Evolutionary conservation across 2,329 filamentous ascomycete species (phyloP), one percentile per base, ranked within the genome.

Genomic region (Microdochium bolleyi): DNA sequence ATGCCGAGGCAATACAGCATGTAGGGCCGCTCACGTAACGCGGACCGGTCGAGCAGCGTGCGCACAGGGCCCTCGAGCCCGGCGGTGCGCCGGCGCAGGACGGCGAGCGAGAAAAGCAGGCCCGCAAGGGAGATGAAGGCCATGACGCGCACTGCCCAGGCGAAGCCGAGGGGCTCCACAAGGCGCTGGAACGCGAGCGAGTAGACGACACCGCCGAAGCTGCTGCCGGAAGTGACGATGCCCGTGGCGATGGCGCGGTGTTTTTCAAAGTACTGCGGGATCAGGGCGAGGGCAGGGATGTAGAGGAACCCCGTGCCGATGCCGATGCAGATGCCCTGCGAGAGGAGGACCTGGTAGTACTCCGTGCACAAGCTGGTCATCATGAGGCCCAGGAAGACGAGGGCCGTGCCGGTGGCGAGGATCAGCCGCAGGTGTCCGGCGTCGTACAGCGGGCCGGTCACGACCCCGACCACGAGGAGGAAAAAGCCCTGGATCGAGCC

Each of bases 161-260:
- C 61, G 55, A 68, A 73, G 5, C 65, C 67, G 11, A 68, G 50
- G 22, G 48, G 52, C 7, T 55, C 52, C 22, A 62, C 54, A 19
- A 72, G 56, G 3, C 56, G 56, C 41, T 67, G 60, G 50, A 74
- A 68, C 7, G 72, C 56, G 44, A 73, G 60, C 1, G 71, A 67
- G 52, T 71, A 71, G 13, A 72, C 32, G 14, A 70, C 65, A 10
- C 66, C 68, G 19, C 71, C 72, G 9, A 73, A 55, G 13, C 68
- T 67, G 37, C 70, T 69, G 0, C 75, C 75, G 0, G 67, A 65
- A 0, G 71, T 66, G 1, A 71, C 70, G 14, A 77, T 62, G 0
- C 73, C 74, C 48, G 71, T 69, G 8, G 72, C 76, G 7, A 73
- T 59, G 10, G 71, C 69, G 16, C 69, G 63, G 52, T 65, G 67